A percentile compares a stretch with the other conserved stretches of the same genome.
Evolutionary conservation across 2,329 filamentous ascomycete genomes (phyloP).

Genomic region (Pseudomassariella vexata): DNA sequence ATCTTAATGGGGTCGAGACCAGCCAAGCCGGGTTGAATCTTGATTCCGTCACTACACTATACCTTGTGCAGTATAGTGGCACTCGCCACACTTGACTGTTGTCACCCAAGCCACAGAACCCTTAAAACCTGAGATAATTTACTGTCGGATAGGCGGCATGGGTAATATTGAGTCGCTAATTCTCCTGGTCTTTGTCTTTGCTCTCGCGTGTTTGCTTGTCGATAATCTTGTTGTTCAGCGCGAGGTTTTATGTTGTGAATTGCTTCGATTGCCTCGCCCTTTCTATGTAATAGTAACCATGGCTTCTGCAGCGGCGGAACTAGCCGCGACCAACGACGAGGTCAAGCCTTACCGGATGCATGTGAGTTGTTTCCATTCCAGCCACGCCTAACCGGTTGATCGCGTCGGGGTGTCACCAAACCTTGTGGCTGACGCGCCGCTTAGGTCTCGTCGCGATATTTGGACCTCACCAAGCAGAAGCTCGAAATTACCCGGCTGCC

Average conservation of each 20-base stretch:
- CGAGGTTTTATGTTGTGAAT: conserved; percentile 3
- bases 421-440: conserved; percentile 20
- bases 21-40: conserved; percentile 8
- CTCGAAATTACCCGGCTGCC: conserved; percentile 61
- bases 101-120: conserved; percentile 1
- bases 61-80: conserved; percentile 6
- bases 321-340: conserved; percentile 29
- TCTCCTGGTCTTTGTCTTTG: conserved; percentile 1
- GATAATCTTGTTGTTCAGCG: neutral
- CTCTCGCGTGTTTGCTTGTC: neutral
- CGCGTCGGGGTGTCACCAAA: neutral
- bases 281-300: conserved; percentile 9
- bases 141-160: no score
- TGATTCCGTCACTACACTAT: conserved; percentile 12
- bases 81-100: conserved; percentile 20
- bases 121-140: conserved; percentile 5
- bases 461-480: conserved; percentile 62
- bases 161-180: no score
- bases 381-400: neutral
- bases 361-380: conserved; percentile 40
- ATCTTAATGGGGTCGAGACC: conserved; percentile 1
- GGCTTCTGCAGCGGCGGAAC: conserved; percentile 20
- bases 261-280: conserved; percentile 6
- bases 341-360: conserved; percentile 52
- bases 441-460: conserved; percentile 61